Conservation (phyloP, 192 early-diverging fungal species). For the Coemansia sp. region DNA sequence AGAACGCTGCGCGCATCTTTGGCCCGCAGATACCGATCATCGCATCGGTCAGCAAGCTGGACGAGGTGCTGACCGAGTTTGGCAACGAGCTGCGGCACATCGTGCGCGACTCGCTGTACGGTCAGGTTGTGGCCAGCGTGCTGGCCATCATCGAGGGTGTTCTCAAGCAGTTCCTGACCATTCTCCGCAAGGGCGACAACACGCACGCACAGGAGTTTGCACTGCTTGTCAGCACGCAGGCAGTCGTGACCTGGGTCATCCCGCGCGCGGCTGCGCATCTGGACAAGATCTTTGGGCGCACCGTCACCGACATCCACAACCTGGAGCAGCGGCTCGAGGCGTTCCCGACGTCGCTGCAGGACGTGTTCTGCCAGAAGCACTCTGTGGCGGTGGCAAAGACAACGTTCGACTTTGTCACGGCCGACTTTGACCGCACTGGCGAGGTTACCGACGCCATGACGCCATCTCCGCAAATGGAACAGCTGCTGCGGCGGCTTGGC, state of each 20-base stretch:
- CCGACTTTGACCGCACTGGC: conserved; percentile 27
- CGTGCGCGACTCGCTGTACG: conserved; percentile 57
- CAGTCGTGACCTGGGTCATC: conserved; percentile 51
- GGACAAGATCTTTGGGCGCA: conserved; percentile 52
- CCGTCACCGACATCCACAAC: conserved; percentile 54
- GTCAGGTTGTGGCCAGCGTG: conserved; percentile 53
- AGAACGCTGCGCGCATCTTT: conserved; percentile 26
- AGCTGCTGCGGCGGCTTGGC: conserved; percentile 31
- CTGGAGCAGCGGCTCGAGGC: conserved; percentile 54
- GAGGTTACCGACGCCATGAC: conserved; percentile 38
- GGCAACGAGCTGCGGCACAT: conserved; percentile 54
- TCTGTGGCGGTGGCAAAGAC: conserved; percentile 27
- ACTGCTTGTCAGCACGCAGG: conserved; percentile 51
- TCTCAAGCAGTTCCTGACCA: conserved; percentile 50
- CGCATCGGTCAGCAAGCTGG: conserved; percentile 46
- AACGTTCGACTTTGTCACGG: conserved; percentile 48
- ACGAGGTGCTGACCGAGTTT: conserved; percentile 51
- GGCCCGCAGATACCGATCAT: conserved; percentile 48
- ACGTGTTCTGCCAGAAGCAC: conserved; percentile 56
- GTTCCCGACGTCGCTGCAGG: conserved; percentile 53
- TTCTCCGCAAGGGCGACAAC: conserved; percentile 28
- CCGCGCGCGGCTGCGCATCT: conserved; percentile 47
- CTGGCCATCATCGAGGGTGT: conserved; percentile 51
- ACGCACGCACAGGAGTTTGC: conserved; percentile 46
- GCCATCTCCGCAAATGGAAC: conserved; percentile 43